Base-by-base conservation (phyloP, 371 early-diverging fungal species). In the Rhizomucor pusillus region DNA sequence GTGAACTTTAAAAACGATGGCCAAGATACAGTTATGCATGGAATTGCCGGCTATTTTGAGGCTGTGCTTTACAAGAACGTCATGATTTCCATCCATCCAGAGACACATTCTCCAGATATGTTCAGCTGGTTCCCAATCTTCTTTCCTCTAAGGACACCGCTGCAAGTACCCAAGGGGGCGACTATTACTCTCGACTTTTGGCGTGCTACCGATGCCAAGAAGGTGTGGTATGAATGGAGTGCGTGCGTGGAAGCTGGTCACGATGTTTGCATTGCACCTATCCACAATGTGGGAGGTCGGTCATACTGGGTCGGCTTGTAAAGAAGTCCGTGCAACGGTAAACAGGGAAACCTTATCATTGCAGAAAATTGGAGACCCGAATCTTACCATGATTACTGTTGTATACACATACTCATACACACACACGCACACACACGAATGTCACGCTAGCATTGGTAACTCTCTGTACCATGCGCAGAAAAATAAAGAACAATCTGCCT, bases 61-160 rank as follows among this genome's bases (percentile, higher is more conserved):
- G 74, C 92, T 0, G 79, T 81, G 18, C 79, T 98, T 20, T 96
- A 95, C 74, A 87, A 87, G 49, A 78, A 90, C 53, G 87, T 95
- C 0, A 79, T 71, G 57, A 74, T 97, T 37, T 91, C 92, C 13
- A 98, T 92, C 57, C 80, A 84, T 35, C 97, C 97, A 6, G 60
- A 61, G 5, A 90, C 90, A 0, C 94, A 95, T 61, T 90, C 96
- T 0, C 84, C 89, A 9, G 91, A 79, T 2, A 97, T 98, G 98
- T 89, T 90, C 59, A 90, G 91, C 59, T 98, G 98, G 98, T 98
- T 98, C 71, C 96, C 98, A 0, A 90, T 98, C 49, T 95, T 81
- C 62, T 95, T 98, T 67, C 98, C 97, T 3, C 40, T 96, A 45
- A 64, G 77, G 72, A 75, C 67, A 2, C 97, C 96, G 1, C 50